These are phyloP conservation scores for Lecanicillium sp. DNA, from an alignment of 2,329 filamentous ascomycete genomes.

Conservation along the genomic window DNA sequence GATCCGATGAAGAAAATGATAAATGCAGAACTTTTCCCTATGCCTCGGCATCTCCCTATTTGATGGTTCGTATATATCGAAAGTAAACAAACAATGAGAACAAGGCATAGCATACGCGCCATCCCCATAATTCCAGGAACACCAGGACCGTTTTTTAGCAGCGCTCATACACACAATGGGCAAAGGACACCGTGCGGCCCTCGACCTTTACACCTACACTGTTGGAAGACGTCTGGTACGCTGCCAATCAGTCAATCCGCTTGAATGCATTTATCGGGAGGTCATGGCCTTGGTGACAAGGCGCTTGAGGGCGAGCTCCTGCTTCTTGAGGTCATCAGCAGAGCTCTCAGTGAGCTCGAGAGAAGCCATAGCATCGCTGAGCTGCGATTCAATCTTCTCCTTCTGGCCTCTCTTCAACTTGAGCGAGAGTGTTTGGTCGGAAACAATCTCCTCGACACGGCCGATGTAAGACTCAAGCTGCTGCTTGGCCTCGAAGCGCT, in stretches of 20 bases:
- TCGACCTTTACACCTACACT: slow-evolving; percentile 4
- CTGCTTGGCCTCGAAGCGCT: slow-evolving; percentile 98
- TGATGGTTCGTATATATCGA: slow-evolving; percentile 14
- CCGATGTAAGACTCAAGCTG: slow-evolving; percentile 98
- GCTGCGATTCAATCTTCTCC: slow-evolving; percentile 97
- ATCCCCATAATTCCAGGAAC: slow-evolving; percentile 8
- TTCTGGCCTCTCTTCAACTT: slow-evolving; percentile 99
- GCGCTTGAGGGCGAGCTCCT: slow-evolving; percentile 96
- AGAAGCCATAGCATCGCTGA: slow-evolving; percentile 95
- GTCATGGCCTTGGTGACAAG: slow-evolving; percentile 98
- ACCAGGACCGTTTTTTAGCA: slow-evolving; percentile 7
- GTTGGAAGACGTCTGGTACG: background rate
- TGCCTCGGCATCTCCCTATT: slow-evolving; percentile 23
- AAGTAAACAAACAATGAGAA: slow-evolving; percentile 7
- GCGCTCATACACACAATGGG: slow-evolving; percentile 10
- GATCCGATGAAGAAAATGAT: slow-evolving; percentile 17
- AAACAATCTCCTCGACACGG: slow-evolving; percentile 97
- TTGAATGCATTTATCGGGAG: slow-evolving; percentile 57
- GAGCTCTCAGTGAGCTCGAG: slow-evolving; percentile 89
- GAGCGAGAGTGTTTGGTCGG: slow-evolving; percentile 88
- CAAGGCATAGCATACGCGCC: slow-evolving; percentile 4
- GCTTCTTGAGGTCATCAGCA: slow-evolving; percentile 98
- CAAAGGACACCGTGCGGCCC: background rate
- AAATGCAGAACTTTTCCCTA: slow-evolving; percentile 26
- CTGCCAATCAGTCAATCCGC: slow-evolving; percentile 1